A percentile compares a stretch with the other conserved stretches of the same genome.
Evolutionary conservation across 176 grass and related monocot species (phyloP).

Genomic region (Secale cereale): DNA sequence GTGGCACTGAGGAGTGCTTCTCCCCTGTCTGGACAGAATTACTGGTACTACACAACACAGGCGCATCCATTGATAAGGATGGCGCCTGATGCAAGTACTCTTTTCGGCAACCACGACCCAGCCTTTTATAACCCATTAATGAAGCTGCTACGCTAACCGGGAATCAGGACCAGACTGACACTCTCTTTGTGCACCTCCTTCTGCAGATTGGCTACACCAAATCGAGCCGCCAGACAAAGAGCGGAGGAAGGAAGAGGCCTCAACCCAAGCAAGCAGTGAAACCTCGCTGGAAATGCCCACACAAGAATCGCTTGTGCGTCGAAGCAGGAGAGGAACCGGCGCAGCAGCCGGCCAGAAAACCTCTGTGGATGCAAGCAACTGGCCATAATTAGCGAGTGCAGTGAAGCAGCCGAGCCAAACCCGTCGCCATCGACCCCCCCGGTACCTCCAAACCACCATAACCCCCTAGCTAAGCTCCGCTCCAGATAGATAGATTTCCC

Average conservation of each 20-base stretch:
- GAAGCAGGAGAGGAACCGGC: not conserved
- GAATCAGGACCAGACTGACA: not conserved
- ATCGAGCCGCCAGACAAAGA: not conserved
- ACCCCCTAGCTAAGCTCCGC: not conserved
- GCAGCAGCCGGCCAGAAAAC: not conserved
- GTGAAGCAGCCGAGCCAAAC: constrained; percentile 36
- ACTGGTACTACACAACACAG: not conserved
- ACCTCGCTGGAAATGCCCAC: not conserved
- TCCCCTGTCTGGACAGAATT: not conserved
- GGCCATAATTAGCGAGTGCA: not conserved
- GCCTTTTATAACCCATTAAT: not conserved
- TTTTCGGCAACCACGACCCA: not conserved
- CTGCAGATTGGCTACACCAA: not conserved
- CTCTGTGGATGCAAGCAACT: not conserved
- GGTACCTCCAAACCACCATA: not conserved
- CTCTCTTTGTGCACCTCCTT: not conserved
- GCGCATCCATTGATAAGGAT: constrained; percentile 17
- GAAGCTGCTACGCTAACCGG: not conserved
- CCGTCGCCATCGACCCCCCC: constrained; percentile 31
- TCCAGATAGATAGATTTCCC: constrained; percentile 11
- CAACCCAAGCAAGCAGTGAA: not conserved
- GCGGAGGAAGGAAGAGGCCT: not conserved
- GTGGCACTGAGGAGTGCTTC: not conserved
- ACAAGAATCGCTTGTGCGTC: not conserved
- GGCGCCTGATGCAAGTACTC: constrained; percentile 6